These are phyloP conservation scores for Jasminum sambac DNA, from an alignment of 257 asterid species.

Conservation along the genomic window DNA sequence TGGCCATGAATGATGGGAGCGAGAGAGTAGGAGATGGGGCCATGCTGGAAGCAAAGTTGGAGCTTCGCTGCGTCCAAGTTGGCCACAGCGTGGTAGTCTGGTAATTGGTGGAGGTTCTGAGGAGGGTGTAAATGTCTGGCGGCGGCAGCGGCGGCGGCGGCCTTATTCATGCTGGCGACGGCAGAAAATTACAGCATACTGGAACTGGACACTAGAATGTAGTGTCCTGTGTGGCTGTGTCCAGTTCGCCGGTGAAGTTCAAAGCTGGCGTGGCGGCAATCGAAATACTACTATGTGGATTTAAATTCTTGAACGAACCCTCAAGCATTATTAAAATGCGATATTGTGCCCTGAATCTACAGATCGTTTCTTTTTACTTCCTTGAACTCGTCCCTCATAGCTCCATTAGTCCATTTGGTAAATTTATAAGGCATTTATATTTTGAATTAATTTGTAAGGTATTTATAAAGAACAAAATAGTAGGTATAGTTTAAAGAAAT, in stretches of 20 bases:
- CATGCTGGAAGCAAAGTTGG: constrained; percentile 46
- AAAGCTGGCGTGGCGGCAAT: not conserved
- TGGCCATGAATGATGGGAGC: constrained; percentile 50
- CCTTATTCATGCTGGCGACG: constrained; percentile 32
- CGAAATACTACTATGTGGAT: not conserved
- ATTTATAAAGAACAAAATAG: too few relatives aligned
- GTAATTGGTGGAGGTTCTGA: constrained; percentile 19
- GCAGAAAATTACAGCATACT: not conserved
- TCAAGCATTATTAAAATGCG: not conserved
- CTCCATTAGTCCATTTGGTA: too few relatives aligned
- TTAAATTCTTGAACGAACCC: not conserved
- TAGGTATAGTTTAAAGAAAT: too few relatives aligned
- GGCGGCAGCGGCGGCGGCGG: constrained; percentile 20
- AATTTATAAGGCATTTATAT: too few relatives aligned
- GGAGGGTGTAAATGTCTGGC: constrained; percentile 28
- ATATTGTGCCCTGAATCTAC: not conserved
- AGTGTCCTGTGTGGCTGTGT: not conserved
- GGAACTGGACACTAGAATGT: constrained; percentile 17
- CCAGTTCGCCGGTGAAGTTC: not conserved
- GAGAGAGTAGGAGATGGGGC: constrained; percentile 36
- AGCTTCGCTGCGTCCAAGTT: constrained; percentile 48
- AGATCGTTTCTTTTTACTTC: too few relatives aligned
- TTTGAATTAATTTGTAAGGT: too few relatives aligned
- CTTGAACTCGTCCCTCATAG: too few relatives aligned
- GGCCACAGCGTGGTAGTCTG: constrained; percentile 38